Conservation (phyloP, 306 rosid genomes). For the Mimosa pudica region DNA sequence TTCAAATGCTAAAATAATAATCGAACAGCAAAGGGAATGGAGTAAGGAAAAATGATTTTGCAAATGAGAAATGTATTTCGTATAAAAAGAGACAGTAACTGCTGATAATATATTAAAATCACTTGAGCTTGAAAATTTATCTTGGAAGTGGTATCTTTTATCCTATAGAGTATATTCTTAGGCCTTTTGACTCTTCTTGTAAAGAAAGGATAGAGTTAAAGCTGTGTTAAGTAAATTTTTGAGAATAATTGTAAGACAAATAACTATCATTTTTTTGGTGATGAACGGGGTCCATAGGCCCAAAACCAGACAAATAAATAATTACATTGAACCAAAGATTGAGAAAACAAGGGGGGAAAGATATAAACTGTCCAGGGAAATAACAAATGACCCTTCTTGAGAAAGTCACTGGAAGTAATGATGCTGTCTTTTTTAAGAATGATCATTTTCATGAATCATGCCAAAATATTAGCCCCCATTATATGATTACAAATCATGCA, state of each 20-base stretch:
- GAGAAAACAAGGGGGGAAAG: background rate
- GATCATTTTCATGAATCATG: background rate
- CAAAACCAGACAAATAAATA: background rate
- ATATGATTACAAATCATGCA: background rate
- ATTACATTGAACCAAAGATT: background rate
- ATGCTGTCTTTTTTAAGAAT: background rate
- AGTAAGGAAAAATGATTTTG: background rate
- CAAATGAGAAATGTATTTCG: background rate
- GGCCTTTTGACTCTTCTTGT: background rate
- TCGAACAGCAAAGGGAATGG: background rate
- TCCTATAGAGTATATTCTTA: background rate
- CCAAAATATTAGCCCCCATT: background rate
- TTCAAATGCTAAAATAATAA: background rate
- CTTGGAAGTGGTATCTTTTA: background rate
- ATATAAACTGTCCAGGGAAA: background rate
- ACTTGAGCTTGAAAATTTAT: background rate
- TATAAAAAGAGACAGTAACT: background rate
- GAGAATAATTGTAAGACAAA: slow-evolving; percentile 2
- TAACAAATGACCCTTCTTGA: background rate
- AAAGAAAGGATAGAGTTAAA: background rate
- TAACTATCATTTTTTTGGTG: background rate
- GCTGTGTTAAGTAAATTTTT: background rate
- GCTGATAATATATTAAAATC: background rate
- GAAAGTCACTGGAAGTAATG: background rate
- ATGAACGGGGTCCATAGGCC: background rate